Base-by-base conservation (phyloP, 345 rosid genomes). In the Populus deltoides region DNA sequence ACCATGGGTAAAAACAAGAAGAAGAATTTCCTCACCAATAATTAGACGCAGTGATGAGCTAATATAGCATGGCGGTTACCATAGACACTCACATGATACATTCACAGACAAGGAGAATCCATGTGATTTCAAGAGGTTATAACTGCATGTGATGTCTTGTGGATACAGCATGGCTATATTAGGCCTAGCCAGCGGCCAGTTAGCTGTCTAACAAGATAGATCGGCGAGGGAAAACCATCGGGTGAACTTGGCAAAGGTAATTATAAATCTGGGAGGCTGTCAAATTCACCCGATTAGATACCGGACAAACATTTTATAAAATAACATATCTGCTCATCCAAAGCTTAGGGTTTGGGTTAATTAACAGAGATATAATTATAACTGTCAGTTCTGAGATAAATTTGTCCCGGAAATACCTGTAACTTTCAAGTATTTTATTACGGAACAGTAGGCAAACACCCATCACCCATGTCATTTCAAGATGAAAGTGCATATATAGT, bases 131-230 rank as follows among this genome's bases (percentile, higher is more conserved):
- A 36, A 24, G 18, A 29, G 62, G 17, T 25, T 29, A 25, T 7
- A 20, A 45, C 45, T 25, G 22, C 78, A 75, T 65, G 78, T 75
- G 78, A 66, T 66, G 63, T 11, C 71, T 33, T 31, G 35, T 45
- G 78, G 8, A 25, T 5, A 63, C 70, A 74, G 29, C 78, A 66
- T 49, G 33, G 47, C 43, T 65, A 13, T 11, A 8, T 49, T 66
- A 24, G 59, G 71, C 47, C 47, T 41, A 11, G 47, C 47, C 47
- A 41, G 47, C 12, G 47, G 47, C 71, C 68, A 66, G 35, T 49
- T 33, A 35, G 5, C 62, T 73, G 18, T 73, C 29, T 20, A 17
- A 4, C 29, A n/a, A 57, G 63, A 9, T 11, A 57, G 63, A 57
- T 24, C 0, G 20, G 59, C 59, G 3, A 53, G 7, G 9, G 59